phyloP scores from a whole-genome alignment of 345 rosid species.

The Populus tremula region DNA sequence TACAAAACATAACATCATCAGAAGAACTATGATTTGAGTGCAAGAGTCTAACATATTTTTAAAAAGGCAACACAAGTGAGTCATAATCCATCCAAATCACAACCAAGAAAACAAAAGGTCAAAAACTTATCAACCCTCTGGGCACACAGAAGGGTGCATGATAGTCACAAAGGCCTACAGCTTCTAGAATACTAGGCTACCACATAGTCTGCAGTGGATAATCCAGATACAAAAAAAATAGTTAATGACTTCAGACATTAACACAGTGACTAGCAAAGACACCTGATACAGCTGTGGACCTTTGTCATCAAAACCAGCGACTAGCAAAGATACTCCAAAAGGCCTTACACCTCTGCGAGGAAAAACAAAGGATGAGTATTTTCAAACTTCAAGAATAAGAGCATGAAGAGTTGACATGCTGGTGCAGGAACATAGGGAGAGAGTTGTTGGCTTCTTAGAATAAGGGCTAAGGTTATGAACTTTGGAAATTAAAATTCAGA shows the following conservation, averaged over 20 bases:
- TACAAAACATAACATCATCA: background rate
- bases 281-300: conserved; percentile 46
- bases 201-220: background rate
- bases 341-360: conserved; percentile 83
- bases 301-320: conserved; percentile 72
- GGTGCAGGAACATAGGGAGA: background rate
- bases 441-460: background rate
- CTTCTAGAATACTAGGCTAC: background rate
- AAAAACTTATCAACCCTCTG: background rate
- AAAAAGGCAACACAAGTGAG: background rate
- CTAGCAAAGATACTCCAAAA: conserved; percentile 88
- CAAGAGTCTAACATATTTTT: background rate
- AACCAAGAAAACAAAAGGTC: background rate
- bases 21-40: background rate
- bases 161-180: background rate
- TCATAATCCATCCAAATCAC: background rate
- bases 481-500: background rate
- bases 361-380: conserved; percentile 1
- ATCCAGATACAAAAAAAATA: background rate
- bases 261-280: background rate
- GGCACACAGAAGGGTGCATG: background rate
- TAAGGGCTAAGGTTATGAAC: background rate
- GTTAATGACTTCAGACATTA: background rate
- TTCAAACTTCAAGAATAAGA: background rate
- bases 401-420: background rate